Evolutionary conservation across 345 rosid genomes (phyloP).

Genomic region (Citrus mangshanensis): DNA sequence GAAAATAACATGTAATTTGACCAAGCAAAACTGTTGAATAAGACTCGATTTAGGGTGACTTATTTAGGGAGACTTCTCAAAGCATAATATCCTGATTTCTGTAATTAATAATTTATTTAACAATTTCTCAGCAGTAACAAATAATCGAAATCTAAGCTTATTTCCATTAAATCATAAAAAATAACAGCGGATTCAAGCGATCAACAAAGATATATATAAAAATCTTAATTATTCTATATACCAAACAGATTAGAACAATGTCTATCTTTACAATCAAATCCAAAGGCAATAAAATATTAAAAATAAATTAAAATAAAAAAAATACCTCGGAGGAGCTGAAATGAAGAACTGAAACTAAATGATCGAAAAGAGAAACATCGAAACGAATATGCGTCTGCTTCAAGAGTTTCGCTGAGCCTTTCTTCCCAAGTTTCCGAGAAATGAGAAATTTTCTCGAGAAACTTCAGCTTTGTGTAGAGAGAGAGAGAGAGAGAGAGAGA

Average conservation of each 20-base stretch:
- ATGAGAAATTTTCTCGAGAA: conserved; percentile 13
- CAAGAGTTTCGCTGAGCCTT: not conserved
- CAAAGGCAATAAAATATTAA: not conserved
- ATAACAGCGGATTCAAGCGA: not conserved
- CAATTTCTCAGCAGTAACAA: not conserved
- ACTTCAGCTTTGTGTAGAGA: not conserved
- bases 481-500: not conserved
- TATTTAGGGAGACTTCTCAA: not conserved
- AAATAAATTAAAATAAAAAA: not conserved
- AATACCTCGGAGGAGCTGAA: conserved; percentile 13
- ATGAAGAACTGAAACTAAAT: conserved; percentile 5
- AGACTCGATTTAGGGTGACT: not conserved
- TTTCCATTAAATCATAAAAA: not conserved
- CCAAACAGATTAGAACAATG: not conserved
- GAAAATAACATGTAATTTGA: not conserved
- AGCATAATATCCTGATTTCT: not conserved
- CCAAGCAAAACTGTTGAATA: not conserved
- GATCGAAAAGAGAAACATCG: conserved; percentile 1
- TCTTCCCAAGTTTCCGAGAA: conserved; percentile 18
- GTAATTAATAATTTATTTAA: not conserved
- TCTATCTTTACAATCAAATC: not conserved
- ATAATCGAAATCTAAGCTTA: not conserved
- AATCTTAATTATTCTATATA: not conserved
- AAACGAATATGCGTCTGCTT: not conserved
- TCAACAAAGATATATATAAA: not conserved